phyloP scores from a whole-genome alignment of 2,329 filamentous ascomycete genomes.

The Stagonosporopsis cucurbitacearum region DNA sequence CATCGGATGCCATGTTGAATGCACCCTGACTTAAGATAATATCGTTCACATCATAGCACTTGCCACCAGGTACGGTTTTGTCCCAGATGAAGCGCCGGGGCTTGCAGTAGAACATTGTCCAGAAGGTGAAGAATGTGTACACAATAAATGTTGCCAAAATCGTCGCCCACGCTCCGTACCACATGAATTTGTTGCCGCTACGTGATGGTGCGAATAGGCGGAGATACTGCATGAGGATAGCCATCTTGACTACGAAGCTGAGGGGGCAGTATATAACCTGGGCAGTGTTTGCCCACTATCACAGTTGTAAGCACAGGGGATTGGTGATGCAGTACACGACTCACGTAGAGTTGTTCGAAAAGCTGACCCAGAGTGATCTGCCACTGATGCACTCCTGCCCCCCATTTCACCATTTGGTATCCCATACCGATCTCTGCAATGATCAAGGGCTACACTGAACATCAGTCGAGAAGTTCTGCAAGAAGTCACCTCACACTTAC shows the following conservation, averaged over 20 bases:
- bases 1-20: constrained; percentile 38
- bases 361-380: constrained; percentile 34
- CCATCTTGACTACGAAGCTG: constrained; percentile 38
- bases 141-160: constrained; percentile 30
- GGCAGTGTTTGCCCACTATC: constrained; percentile 33
- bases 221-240: constrained; percentile 38
- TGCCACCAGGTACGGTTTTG: constrained; percentile 28
- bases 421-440: constrained; percentile 30
- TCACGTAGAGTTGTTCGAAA: constrained; percentile 36
- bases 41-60: constrained; percentile 32
- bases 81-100: constrained; percentile 37
- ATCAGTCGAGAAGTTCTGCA: neutral
- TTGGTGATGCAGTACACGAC: neutral
- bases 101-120: constrained; percentile 36
- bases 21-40: constrained; percentile 31
- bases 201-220: constrained; percentile 35
- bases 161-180: constrained; percentile 31
- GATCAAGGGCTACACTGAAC: constrained; percentile 28
- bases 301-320: neutral
- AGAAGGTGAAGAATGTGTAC: constrained; percentile 35
- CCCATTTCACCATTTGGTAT: constrained; percentile 35
- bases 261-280: constrained; percentile 38
- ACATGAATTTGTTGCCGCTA: constrained; percentile 31
- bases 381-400: constrained; percentile 42
- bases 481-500: constrained; percentile 12